Evolutionary conservation across 2,329 filamentous ascomycete species (phyloP).

Genomic region (Diaporthe humulicola): DNA sequence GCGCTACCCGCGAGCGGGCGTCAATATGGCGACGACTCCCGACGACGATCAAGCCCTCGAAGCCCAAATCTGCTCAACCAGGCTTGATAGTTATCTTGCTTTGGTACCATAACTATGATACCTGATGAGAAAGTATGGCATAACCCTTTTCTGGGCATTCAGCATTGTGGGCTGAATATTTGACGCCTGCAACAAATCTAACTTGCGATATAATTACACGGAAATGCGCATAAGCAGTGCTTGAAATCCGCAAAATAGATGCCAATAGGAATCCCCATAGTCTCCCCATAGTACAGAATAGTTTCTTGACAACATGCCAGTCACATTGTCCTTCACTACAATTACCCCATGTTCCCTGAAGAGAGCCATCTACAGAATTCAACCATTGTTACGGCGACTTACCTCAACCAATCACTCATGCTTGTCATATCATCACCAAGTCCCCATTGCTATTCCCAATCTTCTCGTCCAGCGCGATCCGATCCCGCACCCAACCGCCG

Average conservation of each 20-base stretch:
- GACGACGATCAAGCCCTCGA: not conserved
- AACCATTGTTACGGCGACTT: not conserved
- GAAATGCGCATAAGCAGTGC: not conserved
- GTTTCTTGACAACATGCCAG: not conserved
- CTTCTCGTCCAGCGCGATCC: conserved; percentile 43
- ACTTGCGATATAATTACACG: not conserved
- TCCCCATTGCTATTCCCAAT: conserved; percentile 43
- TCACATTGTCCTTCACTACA: not conserved
- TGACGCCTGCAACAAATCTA: not conserved
- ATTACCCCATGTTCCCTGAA: too few species aligned
- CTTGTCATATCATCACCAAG: conserved; percentile 59
- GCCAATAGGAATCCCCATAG: too few species aligned
- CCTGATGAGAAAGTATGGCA: not conserved
- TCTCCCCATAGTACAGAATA: not conserved
- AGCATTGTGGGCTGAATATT: not conserved
- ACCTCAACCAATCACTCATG: too few species aligned
- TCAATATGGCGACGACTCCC: not conserved
- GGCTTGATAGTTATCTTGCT: too few species aligned
- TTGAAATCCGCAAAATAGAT: too few species aligned
- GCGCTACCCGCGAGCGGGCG: not conserved
- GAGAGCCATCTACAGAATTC: too few species aligned
- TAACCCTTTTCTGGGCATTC: not conserved
- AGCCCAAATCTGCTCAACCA: not conserved
- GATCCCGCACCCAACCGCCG: conserved; percentile 41
- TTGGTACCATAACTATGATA: too few species aligned